Base-by-base conservation (phyloP, 331 rosid genomes). In the Acacia pycnantha region DNA sequence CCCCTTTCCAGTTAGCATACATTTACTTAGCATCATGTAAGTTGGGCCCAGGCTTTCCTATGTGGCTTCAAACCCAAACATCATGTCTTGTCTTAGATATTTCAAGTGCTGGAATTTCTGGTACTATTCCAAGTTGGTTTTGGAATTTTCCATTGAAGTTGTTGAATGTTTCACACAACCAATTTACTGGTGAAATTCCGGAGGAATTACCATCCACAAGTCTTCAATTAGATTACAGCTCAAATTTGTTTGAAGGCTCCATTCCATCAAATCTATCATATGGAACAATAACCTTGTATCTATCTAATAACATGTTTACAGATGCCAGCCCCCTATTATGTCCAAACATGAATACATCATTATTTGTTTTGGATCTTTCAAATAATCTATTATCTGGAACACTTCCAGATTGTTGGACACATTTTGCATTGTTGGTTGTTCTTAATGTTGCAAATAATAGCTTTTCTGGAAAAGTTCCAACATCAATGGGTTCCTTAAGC, bases 51-150 rank as follows among this genome's bases (percentile, higher is more conserved):
- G 4, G 6, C 0, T 84, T 88, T 51, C 58, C 22, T 0, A 51
- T 0, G 8, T 51, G 58, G 58, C 58, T 51, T 51, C 58, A 18
- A 51, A 51, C 54, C 91, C 88, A 19, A 46, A 15, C 26, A 8
- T 54, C 61, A 54, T 19, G 62, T 7, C 68, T 0, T 14, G 5
- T 0, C 40, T 70, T 70, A 5, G 22, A 51, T 51, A 51, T 51
- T 51, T 51, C 58, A 51, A 51, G 22, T 6, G 58, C 22, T 51
- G 58, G 6, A 51, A 18, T 51, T 51, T 51, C 22, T 51, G 22
- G 9, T 16, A 16, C 22, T 1, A 51, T 18, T 16, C 58, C 58
- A 18, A 51, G 58, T 51, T 51, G 22, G 54, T 48, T 48, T 15
- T 48, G 54, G 54, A 0, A 48, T 48, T 48, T 48, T 1, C 19